A percentile compares a stretch with the other conserved stretches of the same genome.
Conservation (phyloP, 1,284 basidiomycete genomes). For the Blastosporella zonata region DNA sequence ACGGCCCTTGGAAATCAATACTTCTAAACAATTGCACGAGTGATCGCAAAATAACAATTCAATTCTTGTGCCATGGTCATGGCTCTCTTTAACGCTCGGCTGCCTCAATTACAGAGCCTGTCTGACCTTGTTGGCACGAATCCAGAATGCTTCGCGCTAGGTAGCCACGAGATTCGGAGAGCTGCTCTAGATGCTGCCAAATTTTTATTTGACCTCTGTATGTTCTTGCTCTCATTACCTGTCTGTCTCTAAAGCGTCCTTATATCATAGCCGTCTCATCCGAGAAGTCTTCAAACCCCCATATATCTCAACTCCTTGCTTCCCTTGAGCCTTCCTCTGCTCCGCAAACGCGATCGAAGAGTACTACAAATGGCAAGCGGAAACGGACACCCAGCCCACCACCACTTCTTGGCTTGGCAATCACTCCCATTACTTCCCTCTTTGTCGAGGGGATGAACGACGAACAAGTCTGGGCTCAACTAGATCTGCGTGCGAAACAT, state of each 20-base stretch:
- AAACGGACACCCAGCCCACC: conserved; percentile 40
- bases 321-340: conserved; percentile 61
- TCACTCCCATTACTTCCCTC: conserved; percentile 76
- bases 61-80: background rate
- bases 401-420: conserved; percentile 42
- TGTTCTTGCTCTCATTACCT: conserved; percentile 24
- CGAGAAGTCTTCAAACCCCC: conserved; percentile 61
- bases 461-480: conserved; percentile 91
- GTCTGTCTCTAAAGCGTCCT: conserved; percentile 7
- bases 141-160: conserved; percentile 53
- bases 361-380: conserved; percentile 38
- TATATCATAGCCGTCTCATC: conserved; percentile 55
- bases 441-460: conserved; percentile 82
- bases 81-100: conserved; percentile 1
- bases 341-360: conserved; percentile 70
- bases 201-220: conserved; percentile 80
- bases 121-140: conserved; percentile 51
- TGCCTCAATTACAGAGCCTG: conserved; percentile 30
- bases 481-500: conserved; percentile 73
- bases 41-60: conserved; percentile 3
- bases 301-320: conserved; percentile 66
- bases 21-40: conserved; percentile 12
- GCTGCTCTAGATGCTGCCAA: conserved; percentile 71
- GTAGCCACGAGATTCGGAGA: conserved; percentile 53
- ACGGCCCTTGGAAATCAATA: conserved; percentile 7